phyloP scores from a whole-genome alignment of 2,329 filamentous ascomycete genomes.

The Decorospora gaudefroyi region DNA sequence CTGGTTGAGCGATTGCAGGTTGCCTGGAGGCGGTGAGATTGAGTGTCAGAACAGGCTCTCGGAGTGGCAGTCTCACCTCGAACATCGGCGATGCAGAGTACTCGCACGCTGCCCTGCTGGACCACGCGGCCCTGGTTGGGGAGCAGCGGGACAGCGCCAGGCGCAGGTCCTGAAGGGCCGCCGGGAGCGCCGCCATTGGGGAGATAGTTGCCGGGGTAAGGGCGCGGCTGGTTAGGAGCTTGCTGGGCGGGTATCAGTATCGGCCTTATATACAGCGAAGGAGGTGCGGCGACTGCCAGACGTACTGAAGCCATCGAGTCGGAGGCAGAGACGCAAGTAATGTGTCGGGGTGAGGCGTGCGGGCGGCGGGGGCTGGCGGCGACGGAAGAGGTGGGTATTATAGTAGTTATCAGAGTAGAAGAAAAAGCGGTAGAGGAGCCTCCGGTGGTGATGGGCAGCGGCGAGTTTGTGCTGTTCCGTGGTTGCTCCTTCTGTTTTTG shows the following conservation, averaged over 20 bases:
- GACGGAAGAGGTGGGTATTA: slow-evolving; percentile 11
- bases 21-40: slow-evolving; percentile 67
- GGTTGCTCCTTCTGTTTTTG: slow-evolving; percentile 38
- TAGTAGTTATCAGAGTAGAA: slow-evolving; percentile 10
- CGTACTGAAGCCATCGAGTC: slow-evolving; percentile 45
- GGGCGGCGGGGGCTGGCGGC: slow-evolving; percentile 13
- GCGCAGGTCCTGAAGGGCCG: slow-evolving; percentile 50
- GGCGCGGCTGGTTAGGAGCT: slow-evolving; percentile 57
- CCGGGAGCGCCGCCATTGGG: slow-evolving; percentile 52
- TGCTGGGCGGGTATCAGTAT: slow-evolving; percentile 48
- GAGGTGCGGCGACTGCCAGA: slow-evolving; percentile 13
- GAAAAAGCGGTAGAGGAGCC: slow-evolving; percentile 24
- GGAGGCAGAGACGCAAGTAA: slow-evolving; percentile 30
- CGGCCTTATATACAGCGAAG: slow-evolving; percentile 13
- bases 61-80: slow-evolving; percentile 48
- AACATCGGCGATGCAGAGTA: slow-evolving; percentile 59
- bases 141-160: slow-evolving; percentile 54
- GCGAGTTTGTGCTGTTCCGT: slow-evolving; percentile 24
- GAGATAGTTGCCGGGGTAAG: slow-evolving; percentile 55
- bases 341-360: slow-evolving; percentile 26
- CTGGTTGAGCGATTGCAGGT: slow-evolving; percentile 92
- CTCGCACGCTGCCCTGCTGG: slow-evolving; percentile 54
- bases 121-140: slow-evolving; percentile 59
- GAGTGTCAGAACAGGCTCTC: background rate
- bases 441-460: slow-evolving; percentile 37